These are phyloP conservation scores for Nicotiana rustica DNA, from an alignment of 305 asterid genomes.

Conservation along the genomic window DNA sequence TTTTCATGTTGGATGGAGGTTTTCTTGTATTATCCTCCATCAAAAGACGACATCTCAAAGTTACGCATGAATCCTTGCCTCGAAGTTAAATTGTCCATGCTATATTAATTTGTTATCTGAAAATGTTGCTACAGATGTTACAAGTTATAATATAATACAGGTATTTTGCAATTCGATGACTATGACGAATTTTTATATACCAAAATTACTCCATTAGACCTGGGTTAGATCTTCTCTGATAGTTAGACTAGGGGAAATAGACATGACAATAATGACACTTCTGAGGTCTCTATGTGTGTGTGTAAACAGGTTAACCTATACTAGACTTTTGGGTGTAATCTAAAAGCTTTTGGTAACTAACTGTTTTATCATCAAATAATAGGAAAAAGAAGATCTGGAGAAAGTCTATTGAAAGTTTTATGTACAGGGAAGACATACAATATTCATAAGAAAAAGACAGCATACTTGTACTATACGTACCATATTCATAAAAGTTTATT, in stretches of 20 bases:
- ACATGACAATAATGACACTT: conserved; percentile 7
- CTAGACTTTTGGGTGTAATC: conserved; percentile 18
- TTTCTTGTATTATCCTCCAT: not conserved
- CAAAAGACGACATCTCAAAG: not conserved
- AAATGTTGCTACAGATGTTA: conserved; percentile 7
- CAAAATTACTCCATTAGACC: conserved; percentile 13
- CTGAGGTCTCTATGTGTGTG: not conserved
- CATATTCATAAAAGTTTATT: conserved; percentile 20
- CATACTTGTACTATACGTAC: conserved; percentile 4
- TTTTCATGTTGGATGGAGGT: not conserved
- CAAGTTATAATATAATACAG: not conserved
- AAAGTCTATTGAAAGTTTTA: not conserved
- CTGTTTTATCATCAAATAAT: conserved; percentile 18
- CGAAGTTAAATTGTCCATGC: not conserved
- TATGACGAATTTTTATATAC: not conserved
- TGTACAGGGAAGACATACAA: too few species aligned
- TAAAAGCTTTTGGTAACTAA: not conserved
- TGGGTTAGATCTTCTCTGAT: conserved; percentile 30
- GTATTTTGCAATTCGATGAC: conserved; percentile 7
- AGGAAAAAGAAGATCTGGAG: not conserved
- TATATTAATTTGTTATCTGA: not conserved
- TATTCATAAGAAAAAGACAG: conserved; percentile 3
- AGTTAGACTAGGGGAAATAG: conserved; percentile 7
- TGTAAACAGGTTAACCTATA: not conserved
- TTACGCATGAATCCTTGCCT: conserved; percentile 9